Evolutionary conservation across 805 yeast species (phyloP).

Genomic region (Saccharomycopsis oosterbeekiorum): DNA sequence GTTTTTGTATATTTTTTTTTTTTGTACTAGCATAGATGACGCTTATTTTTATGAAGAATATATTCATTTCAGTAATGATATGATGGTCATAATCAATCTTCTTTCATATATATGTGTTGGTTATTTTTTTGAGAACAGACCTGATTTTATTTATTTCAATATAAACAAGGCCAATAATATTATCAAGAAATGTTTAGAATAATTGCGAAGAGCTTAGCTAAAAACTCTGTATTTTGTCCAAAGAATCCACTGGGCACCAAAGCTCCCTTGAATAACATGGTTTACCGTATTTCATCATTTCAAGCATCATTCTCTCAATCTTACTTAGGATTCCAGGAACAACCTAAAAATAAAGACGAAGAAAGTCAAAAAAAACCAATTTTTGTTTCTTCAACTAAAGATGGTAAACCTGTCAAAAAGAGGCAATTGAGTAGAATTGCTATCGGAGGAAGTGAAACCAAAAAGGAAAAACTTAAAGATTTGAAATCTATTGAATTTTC

Average conservation of each 20-base stretch:
- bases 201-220: background rate
- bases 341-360: background rate
- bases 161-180: no score
- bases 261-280: background rate
- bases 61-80: no score
- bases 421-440: slow-evolving; percentile 78
- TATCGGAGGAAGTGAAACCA: slow-evolving; percentile 45
- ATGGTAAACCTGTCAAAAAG: slow-evolving; percentile 20
- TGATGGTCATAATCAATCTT: no score
- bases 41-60: no score
- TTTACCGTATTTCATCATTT: background rate
- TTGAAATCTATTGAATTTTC: slow-evolving; percentile 56
- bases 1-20: no score
- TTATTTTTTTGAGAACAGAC: no score
- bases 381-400: background rate
- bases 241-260: background rate
- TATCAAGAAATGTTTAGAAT: background rate
- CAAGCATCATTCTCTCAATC: background rate
- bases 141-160: no score
- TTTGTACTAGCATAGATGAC: no score
- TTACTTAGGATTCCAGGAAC: background rate
- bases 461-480: slow-evolving; percentile 27
- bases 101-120: no score
- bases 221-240: background rate
- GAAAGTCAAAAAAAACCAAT: background rate